These are phyloP conservation scores for Epithele typhae DNA, from an alignment of 768 basidiomycete genomes.

Conservation along the genomic window DNA sequence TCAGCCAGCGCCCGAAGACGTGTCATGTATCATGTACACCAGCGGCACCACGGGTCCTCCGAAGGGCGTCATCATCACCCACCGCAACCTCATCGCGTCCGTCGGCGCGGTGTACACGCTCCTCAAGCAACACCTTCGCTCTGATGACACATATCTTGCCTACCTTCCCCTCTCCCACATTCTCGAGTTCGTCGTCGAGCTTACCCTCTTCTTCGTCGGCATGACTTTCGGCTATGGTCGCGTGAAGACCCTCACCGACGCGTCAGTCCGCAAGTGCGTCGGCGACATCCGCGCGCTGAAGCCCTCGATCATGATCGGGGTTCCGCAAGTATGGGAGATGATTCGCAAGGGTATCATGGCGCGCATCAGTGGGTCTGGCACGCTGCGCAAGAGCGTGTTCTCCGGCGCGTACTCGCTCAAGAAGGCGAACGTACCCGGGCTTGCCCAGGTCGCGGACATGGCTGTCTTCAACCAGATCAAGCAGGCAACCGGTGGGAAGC, in stretches of 20 bases:
- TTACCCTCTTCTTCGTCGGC: slow-evolving; percentile 68
- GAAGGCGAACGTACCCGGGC: slow-evolving; percentile 60
- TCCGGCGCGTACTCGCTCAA: slow-evolving; percentile 73
- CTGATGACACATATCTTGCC: slow-evolving; percentile 72
- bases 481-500: slow-evolving; percentile 81
- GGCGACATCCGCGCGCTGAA: slow-evolving; percentile 83
- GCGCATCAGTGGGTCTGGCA: slow-evolving; percentile 69
- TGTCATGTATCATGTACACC: slow-evolving; percentile 80
- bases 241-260: slow-evolving; percentile 94
- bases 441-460: slow-evolving; percentile 65
- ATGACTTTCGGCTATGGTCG: slow-evolving; percentile 85
- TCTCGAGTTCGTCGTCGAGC: slow-evolving; percentile 92
- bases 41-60: slow-evolving; percentile 88
- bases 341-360: slow-evolving; percentile 91
- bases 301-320: slow-evolving; percentile 88
- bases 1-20: slow-evolving; percentile 47
- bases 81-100: slow-evolving; percentile 81
- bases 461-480: slow-evolving; percentile 74
- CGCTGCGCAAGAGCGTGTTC: slow-evolving; percentile 73
- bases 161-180: slow-evolving; percentile 95
- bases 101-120: slow-evolving; percentile 77
- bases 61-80: slow-evolving; percentile 90
- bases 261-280: slow-evolving; percentile 82
- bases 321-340: slow-evolving; percentile 95
- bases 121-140: slow-evolving; percentile 58